Base-by-base conservation (phyloP, 108 stramenopile species). In the Schizochytrium sp. region DNA sequence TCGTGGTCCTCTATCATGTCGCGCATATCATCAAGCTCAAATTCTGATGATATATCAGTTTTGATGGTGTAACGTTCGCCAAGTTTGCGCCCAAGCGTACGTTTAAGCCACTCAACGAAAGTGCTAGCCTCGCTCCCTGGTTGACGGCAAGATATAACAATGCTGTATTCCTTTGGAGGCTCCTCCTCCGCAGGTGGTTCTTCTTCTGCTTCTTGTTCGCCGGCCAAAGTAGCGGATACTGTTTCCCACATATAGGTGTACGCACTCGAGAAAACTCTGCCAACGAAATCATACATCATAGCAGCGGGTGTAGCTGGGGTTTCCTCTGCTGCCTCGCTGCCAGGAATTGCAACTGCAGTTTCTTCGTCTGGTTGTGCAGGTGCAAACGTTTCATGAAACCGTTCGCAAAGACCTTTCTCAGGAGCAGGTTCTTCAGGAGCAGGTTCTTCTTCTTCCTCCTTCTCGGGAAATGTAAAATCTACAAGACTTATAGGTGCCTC, bases 341-440 rank as follows among this genome's bases (percentile, higher is more conserved):
- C 28, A 28, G 28, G 28, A 28, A 28, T 28, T 0, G 28, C 28
- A 28, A 28, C 28, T 28, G 28, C 28, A 28, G 28, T 28, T 28
- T 28, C 28, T 28, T 28, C 28, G 28, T 28, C 28, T 28, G 28
- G 28, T 28, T 28, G 28, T 28, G 28, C 28, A 28, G 28, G 28
- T 28, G 28, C 28, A 28, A 28, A 28, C 28, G 28, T 28, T 28
- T 28, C 64, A 7, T 69, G 64, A 12, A 69, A 12, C 64, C 15
- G 40, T 69, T 69, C 64, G 12, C 64, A 69, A 8, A 69, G 64
- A 44, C 5, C 44, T 44, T 69, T 69, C 64, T 69, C 64, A 44
- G 19, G 64, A 8, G 64, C 42, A 38, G 64, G 64, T 44, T 69
- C 44, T 15, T 69, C 2, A 8, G 64, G 64, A 69, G 12, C 19